Evolutionary conservation across 257 asterid species (phyloP).

Genomic region (Marsdenia floribunda): DNA sequence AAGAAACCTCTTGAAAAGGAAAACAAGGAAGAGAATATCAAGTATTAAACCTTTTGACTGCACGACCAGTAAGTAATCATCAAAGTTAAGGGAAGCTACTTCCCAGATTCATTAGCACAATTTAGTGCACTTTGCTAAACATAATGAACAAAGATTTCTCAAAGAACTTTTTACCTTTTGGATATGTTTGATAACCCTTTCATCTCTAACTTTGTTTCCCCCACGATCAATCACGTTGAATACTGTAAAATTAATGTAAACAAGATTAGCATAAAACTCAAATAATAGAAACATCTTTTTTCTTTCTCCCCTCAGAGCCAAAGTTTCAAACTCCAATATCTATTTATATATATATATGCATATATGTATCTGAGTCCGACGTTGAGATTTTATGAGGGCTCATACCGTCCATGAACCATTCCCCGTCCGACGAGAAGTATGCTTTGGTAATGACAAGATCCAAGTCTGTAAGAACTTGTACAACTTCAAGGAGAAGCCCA

Average conservation of each 20-base stretch:
- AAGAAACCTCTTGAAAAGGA: background rate
- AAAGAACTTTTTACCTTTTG: slow-evolving; percentile 41
- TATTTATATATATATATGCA: too few relatives aligned
- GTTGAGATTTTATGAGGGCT: slow-evolving; percentile 1
- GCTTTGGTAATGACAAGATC: slow-evolving; percentile 73
- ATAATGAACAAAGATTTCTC: background rate
- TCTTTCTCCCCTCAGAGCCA: background rate
- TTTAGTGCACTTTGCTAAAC: background rate
- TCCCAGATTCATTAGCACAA: background rate
- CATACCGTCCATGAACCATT: slow-evolving; percentile 89
- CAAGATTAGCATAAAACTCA: background rate
- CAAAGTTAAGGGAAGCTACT: background rate
- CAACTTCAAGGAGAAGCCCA: slow-evolving; percentile 69
- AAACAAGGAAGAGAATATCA: background rate
- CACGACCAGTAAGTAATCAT: background rate
- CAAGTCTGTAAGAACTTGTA: slow-evolving; percentile 75
- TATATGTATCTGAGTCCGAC: background rate
- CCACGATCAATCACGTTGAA: slow-evolving; percentile 56
- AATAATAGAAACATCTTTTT: background rate
- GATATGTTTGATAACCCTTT: slow-evolving; percentile 46
- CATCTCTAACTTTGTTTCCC: slow-evolving; percentile 59
- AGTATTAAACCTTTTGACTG: background rate
- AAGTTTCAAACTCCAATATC: background rate
- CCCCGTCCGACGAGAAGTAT: slow-evolving; percentile 78
- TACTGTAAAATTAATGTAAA: slow-evolving; percentile 33